These are phyloP conservation scores for Gossypium trilobum DNA, from an alignment of 441 rosid species.

Conservation along the genomic window DNA sequence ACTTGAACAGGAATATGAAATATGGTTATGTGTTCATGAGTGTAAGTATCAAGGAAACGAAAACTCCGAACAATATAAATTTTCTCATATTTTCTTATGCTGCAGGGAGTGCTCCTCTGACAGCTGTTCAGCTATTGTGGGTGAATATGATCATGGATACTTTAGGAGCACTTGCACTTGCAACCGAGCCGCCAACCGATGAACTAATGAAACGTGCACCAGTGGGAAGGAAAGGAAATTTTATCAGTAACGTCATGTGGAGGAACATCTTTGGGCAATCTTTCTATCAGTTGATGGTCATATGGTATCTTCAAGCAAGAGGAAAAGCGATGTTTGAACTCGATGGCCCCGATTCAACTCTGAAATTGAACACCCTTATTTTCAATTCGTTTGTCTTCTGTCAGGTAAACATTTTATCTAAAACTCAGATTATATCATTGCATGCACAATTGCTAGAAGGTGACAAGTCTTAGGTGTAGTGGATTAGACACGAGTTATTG, in stretches of 20 bases:
- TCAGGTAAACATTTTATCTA: constrained; percentile 44
- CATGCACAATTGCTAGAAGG: neutral
- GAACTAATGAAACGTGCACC: constrained; percentile 52
- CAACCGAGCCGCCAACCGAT: constrained; percentile 57
- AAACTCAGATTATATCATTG: neutral
- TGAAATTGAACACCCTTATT: constrained; percentile 48
- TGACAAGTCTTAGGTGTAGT: neutral
- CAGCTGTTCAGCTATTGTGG: constrained; percentile 70
- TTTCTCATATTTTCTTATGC: constrained; percentile 12
- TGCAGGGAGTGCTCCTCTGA: constrained; percentile 56
- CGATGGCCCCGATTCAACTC: constrained; percentile 36
- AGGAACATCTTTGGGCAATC: constrained; percentile 64
- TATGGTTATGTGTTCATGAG: neutral
- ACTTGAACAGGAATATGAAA: neutral
- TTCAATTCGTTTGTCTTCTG: constrained; percentile 68
- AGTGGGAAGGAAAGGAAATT: constrained; percentile 55
- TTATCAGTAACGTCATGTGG: constrained; percentile 65
- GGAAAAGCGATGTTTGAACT: constrained; percentile 41
- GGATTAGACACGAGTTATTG: neutral
- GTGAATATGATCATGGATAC: constrained; percentile 76
- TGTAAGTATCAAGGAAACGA: neutral
- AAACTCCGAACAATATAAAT: neutral
- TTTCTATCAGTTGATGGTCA: constrained; percentile 44
- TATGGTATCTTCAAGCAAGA: constrained; percentile 48
- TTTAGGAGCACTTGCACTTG: constrained; percentile 63